Evolutionary conservation across 208 protist species (phyloP), one percentile per base, ranked within the genome.

Genomic region (Histomonas meleagridis): DNA sequence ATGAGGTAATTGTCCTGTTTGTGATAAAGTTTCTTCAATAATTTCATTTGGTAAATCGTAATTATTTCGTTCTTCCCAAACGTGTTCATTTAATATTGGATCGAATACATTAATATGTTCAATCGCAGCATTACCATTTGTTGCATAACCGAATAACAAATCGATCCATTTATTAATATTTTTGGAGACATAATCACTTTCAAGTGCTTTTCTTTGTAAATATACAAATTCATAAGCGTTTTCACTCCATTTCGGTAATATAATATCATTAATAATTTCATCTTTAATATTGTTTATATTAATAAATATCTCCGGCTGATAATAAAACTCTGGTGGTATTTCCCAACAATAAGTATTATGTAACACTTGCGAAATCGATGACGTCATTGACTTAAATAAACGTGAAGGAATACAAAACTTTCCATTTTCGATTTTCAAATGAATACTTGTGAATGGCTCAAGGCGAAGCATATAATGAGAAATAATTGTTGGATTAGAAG

Each of bases 401-500:
- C 76, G 4, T n/a, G 40, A 26, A 51, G 43, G 14, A 38, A 86
- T 7, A 55, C 38, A 40, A 35, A 86, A 86, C 0, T 55, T 0
- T 32, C 76, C 76, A 38, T n/a, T n/a, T 86, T 86, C 76, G 55
- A 23, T 55, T 38, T 86, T 46, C 32, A 86, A 18, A 86, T 86
- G 76, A 55, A 86, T 18, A 0, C 46, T 18, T 38, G 76, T 86
- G 28, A 86, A 86, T 18, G 76, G 76, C 38, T 86, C 76, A 1
- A 86, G 1, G 9, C 46, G 4, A 32, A 86, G 4, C 5, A 86
- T 12, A 40, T 46, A 86, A 86, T 86, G 46, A 38, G 76, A 12
- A 55, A 86, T 46, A 86, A 86, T 86, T 86, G 76, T 86, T 55
- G 76, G 76, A 55, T 86, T 86, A 16, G 76, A 86, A 28, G 76